Conservation (phyloP, 2,329 filamentous ascomycete species). For the Cyphellophora europaea region DNA sequence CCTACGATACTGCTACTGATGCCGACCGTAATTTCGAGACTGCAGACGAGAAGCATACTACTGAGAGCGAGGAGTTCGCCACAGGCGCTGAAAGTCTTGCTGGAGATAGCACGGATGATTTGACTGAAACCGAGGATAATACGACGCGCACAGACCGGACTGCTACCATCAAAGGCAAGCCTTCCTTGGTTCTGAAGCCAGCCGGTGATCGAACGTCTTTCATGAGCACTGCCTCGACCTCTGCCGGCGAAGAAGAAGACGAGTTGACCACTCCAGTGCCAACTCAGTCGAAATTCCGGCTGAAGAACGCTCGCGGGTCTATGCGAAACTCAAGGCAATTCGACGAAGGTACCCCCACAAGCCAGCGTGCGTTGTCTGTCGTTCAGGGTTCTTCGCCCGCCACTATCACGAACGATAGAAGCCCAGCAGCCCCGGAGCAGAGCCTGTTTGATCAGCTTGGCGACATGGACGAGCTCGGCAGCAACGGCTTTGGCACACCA, state of each 20-base stretch:
- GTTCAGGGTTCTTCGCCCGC: conserved; percentile 42
- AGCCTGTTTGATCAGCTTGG: conserved; percentile 87
- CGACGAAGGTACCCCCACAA: conserved; percentile 34
- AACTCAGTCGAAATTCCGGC: conserved; percentile 58
- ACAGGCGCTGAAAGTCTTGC: conserved; percentile 70
- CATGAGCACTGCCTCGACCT: conserved; percentile 82
- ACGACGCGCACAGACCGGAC: conserved; percentile 28
- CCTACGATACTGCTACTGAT: conserved; percentile 77
- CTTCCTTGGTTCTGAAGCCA: conserved; percentile 36
- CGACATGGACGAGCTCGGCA: conserved; percentile 61
- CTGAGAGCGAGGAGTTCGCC: conserved; percentile 91
- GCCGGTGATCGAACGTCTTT: conserved; percentile 57
- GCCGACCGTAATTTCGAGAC: conserved; percentile 59
- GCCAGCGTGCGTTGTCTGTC: conserved; percentile 27
- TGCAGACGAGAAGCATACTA: conserved; percentile 66
- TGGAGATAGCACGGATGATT: conserved; percentile 65
- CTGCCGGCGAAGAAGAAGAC: conserved; percentile 63
- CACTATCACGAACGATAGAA: conserved; percentile 38
- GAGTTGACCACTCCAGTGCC: conserved; percentile 56
- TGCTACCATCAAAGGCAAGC: conserved; percentile 15
- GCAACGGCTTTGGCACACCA: conserved; percentile 49
- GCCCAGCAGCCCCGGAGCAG: conserved; percentile 47
- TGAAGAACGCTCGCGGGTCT: conserved; percentile 59
- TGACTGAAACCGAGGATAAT: conserved; percentile 72
- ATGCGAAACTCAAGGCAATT: conserved; percentile 47